A percentile compares a stretch with the other conserved stretches of the same genome.
Evolutionary conservation across 2,329 filamentous ascomycete species (phyloP).

Genomic region (Zasmidium angulare): DNA sequence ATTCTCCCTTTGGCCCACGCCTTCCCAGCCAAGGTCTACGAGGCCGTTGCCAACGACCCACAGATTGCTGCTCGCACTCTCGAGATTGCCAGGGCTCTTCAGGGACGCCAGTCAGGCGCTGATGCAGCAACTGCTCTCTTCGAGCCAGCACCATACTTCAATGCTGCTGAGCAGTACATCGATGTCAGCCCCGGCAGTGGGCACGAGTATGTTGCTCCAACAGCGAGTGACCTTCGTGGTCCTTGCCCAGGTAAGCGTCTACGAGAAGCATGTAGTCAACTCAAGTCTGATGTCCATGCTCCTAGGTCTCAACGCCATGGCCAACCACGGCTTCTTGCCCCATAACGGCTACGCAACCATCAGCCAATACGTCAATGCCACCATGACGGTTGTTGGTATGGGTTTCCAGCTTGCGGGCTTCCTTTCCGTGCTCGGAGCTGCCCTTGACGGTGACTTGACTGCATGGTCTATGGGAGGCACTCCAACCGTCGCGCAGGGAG

Average conservation of each 20-base stretch:
- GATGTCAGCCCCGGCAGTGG: constrained; percentile 25
- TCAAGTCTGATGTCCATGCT: not conserved
- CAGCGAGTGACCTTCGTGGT: constrained; percentile 28
- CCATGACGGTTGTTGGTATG: constrained; percentile 33
- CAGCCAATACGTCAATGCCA: constrained; percentile 31
- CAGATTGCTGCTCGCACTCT: not conserved
- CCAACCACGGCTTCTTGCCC: constrained; percentile 29
- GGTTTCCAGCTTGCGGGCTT: constrained; percentile 33
- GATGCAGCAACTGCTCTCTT: constrained; percentile 23
- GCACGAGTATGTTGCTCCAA: constrained; percentile 31
- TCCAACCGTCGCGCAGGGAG: constrained; percentile 15
- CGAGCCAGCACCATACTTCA: constrained; percentile 27
- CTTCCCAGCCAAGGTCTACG: constrained; percentile 4
- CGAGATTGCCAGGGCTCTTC: constrained; percentile 17
- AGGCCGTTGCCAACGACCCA: constrained; percentile 1
- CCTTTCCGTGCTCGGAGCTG: constrained; percentile 34
- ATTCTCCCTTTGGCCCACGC: constrained; percentile 2
- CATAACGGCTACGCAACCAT: constrained; percentile 35
- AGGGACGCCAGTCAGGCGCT: constrained; percentile 20
- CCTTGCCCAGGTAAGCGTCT: constrained; percentile 6
- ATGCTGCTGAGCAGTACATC: constrained; percentile 30
- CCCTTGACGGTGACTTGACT: constrained; percentile 32
- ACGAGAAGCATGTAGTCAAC: not conserved
- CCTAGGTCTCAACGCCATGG: too few species aligned
- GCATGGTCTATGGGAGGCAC: constrained; percentile 36